Percentiles rank a stretch among this genome's conserved stretches.
phyloP scores from a whole-genome alignment of 495 filamentous ascomycete genomes.

The Talaromyces trachyspermus region DNA sequence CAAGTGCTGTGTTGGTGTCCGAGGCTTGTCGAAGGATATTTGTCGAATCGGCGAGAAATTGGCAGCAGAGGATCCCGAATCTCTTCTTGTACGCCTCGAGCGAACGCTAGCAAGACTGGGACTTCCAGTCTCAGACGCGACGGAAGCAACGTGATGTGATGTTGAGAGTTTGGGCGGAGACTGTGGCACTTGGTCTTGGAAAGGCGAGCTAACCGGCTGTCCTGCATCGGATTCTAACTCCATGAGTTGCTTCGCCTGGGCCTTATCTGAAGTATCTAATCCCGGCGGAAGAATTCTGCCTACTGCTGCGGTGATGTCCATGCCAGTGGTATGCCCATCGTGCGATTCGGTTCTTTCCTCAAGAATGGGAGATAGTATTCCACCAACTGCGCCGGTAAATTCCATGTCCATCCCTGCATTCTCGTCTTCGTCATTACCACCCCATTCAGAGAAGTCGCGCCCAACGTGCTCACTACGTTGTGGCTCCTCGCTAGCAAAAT shows the following conservation, averaged over 20 bases:
- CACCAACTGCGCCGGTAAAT: slow-evolving; percentile 64
- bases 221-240: slow-evolving; percentile 51
- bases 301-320: slow-evolving; percentile 53
- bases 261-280: slow-evolving; percentile 29
- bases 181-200: slow-evolving; percentile 31
- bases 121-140: slow-evolving; percentile 53
- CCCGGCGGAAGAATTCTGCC: slow-evolving; percentile 48
- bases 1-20: slow-evolving; percentile 41
- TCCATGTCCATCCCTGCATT: slow-evolving; percentile 55
- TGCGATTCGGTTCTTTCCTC: slow-evolving; percentile 26
- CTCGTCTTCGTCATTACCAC: slow-evolving; percentile 29
- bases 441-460: slow-evolving; percentile 16
- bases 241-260: slow-evolving; percentile 50
- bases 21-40: slow-evolving; percentile 26
- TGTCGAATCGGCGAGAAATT: slow-evolving; percentile 20
- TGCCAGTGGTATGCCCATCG: slow-evolving; percentile 46
- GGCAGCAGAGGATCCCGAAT: slow-evolving; percentile 15
- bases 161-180: slow-evolving; percentile 27
- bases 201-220: slow-evolving; percentile 47
- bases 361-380: slow-evolving; percentile 45
- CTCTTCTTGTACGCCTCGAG: slow-evolving; percentile 48
- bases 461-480: slow-evolving; percentile 20
- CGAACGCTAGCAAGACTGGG: slow-evolving; percentile 49
- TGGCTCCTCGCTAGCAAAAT: slow-evolving; percentile 13
- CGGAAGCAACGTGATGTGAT: slow-evolving; percentile 29